Conservation (phyloP, 257 asterid species). For the Rhazya stricta region DNA sequence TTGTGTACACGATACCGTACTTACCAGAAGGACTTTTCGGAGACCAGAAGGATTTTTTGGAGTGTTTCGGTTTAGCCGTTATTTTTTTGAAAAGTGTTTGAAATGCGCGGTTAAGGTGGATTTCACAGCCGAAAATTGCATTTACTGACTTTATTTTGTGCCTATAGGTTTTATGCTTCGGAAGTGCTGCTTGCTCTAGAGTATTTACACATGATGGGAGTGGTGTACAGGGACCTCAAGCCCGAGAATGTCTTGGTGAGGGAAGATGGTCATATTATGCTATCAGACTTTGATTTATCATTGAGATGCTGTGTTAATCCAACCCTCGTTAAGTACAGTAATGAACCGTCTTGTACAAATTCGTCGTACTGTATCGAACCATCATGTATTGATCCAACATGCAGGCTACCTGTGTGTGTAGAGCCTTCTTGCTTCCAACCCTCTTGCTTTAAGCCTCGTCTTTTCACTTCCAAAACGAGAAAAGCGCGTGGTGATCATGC, state of each 20-base stretch:
- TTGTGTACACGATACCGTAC: background rate
- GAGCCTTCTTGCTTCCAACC: conserved; percentile 84
- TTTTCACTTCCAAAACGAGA: conserved; percentile 43
- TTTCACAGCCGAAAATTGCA: background rate
- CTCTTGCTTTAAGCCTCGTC: conserved; percentile 80
- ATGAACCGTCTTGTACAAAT: conserved; percentile 44
- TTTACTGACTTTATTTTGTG: background rate
- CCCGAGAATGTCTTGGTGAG: conserved; percentile 91
- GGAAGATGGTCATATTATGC: conserved; percentile 94
- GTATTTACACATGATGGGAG: conserved; percentile 96
- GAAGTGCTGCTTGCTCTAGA: conserved; percentile 90
- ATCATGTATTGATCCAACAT: conserved; percentile 66
- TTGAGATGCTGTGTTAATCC: conserved; percentile 73
- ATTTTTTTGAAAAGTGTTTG: no score
- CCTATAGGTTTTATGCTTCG: conserved; percentile 71
- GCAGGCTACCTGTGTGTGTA: conserved; percentile 66
- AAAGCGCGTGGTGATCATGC: conserved; percentile 41
- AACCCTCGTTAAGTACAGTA: conserved; percentile 52
- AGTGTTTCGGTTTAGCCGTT: background rate
- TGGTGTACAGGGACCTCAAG: conserved; percentile 78
- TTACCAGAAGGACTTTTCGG: background rate
- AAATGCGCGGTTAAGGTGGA: background rate
- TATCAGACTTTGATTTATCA: conserved; percentile 87
- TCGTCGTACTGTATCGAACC: conserved; percentile 80
- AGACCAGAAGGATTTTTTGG: background rate